These are phyloP conservation scores for Alternaria brassicicola DNA, from an alignment of 2,329 filamentous ascomycete species.

Conservation along the genomic window DNA sequence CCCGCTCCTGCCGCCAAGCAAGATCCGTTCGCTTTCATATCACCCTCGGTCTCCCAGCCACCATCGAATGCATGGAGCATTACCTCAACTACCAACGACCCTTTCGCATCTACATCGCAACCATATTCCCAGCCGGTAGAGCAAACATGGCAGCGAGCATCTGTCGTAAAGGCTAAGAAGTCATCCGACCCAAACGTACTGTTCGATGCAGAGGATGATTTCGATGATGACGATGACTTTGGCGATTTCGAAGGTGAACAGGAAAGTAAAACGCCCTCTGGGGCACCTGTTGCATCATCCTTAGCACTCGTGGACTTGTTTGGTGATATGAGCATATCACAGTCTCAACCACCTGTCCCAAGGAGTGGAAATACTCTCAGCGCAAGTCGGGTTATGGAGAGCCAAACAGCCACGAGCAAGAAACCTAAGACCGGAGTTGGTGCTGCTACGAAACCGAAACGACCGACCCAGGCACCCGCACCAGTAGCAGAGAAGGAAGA, in stretches of 20 bases:
- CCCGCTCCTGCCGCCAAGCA: slow-evolving; percentile 18
- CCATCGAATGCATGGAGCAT: slow-evolving; percentile 16
- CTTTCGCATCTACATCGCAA: slow-evolving; percentile 18
- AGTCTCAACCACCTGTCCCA: slow-evolving; percentile 16
- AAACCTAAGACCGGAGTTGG: slow-evolving; percentile 22
- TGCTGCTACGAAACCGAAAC: slow-evolving; percentile 12
- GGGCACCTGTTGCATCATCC: slow-evolving; percentile 11
- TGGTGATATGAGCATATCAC: slow-evolving; percentile 33
- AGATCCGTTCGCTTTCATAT: slow-evolving; percentile 26
- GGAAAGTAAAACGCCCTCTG: neutral
- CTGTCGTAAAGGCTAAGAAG: slow-evolving; percentile 40
- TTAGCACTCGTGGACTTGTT: slow-evolving; percentile 36
- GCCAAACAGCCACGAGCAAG: slow-evolving; percentile 12
- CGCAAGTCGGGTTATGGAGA: neutral
- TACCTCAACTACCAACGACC: slow-evolving; percentile 12
- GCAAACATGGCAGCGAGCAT: slow-evolving; percentile 33
- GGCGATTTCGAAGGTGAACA: slow-evolving; percentile 44
- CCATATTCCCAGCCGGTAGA: slow-evolving; percentile 14
- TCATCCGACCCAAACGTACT: slow-evolving; percentile 47
- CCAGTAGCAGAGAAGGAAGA: slow-evolving; percentile 23
- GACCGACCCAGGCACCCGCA: slow-evolving; percentile 3
- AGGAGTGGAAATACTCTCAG: neutral
- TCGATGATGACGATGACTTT: slow-evolving; percentile 47
- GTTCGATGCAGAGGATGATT: slow-evolving; percentile 49
- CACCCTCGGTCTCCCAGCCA: slow-evolving; percentile 17